Conservation (phyloP, 2,329 filamentous ascomycete genomes). For the Pochonia chlamydosporia region DNA sequence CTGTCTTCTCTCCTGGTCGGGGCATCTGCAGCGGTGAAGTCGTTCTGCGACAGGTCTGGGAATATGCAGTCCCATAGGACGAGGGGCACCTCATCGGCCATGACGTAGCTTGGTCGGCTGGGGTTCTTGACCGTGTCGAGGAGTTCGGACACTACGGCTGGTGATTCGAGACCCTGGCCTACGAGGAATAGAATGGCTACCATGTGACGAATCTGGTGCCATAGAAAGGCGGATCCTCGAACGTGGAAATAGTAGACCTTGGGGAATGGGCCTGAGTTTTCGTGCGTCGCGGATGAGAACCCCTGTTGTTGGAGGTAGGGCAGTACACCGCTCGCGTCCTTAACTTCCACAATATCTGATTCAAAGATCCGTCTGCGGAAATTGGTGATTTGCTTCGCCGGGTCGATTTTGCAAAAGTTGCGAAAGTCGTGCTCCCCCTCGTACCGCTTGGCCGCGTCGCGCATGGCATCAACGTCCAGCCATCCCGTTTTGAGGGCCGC, state of each 20-base stretch:
- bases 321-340: slow-evolving; percentile 45
- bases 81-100: slow-evolving; percentile 84
- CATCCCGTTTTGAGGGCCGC: slow-evolving; percentile 56
- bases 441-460: slow-evolving; percentile 69
- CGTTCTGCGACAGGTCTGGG: slow-evolving; percentile 35
- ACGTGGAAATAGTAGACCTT: slow-evolving; percentile 86
- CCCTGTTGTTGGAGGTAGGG: slow-evolving; percentile 45
- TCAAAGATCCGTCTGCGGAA: slow-evolving; percentile 76
- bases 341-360: slow-evolving; percentile 69
- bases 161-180: slow-evolving; percentile 77
- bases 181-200: slow-evolving; percentile 88
- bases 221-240: slow-evolving; percentile 86
- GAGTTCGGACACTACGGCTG: slow-evolving; percentile 65
- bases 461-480: slow-evolving; percentile 86
- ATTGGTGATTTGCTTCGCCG: slow-evolving; percentile 80
- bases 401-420: slow-evolving; percentile 94
- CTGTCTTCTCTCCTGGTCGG: slow-evolving; percentile 41
- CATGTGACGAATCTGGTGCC: slow-evolving; percentile 97
- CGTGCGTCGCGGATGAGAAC: slow-evolving; percentile 21
- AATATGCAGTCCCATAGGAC: slow-evolving; percentile 97
- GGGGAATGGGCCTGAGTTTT: slow-evolving; percentile 27
- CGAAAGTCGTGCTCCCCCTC: slow-evolving; percentile 89
- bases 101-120: slow-evolving; percentile 76
- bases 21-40: slow-evolving; percentile 3
- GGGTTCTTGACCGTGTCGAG: slow-evolving; percentile 69